phyloP scores from a whole-genome alignment of 2,329 filamentous ascomycete genomes.

The Microdochium nivale region DNA sequence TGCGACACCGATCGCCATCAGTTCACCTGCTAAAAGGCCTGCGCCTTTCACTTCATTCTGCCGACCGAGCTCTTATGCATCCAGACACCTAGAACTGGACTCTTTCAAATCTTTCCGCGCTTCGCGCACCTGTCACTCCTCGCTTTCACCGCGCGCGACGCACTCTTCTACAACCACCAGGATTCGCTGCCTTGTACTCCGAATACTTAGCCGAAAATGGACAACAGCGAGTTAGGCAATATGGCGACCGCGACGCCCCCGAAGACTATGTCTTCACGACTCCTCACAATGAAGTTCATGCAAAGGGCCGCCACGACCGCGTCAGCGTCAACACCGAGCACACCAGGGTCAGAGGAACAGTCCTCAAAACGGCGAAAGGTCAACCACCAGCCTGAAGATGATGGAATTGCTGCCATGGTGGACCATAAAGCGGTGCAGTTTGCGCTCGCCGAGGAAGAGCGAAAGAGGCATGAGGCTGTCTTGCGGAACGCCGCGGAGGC shows the following conservation, averaged over 20 bases:
- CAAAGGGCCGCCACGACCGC: slow-evolving; percentile 56
- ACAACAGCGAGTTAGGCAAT: slow-evolving; percentile 4
- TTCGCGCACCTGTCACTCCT: too few species aligned
- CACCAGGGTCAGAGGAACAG: slow-evolving; percentile 37
- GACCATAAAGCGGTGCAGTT: slow-evolving; percentile 54
- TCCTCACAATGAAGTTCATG: slow-evolving; percentile 97
- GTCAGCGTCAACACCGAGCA: slow-evolving; percentile 30
- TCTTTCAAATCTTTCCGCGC: too few species aligned
- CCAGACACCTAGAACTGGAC: too few species aligned
- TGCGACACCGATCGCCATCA: too few species aligned
- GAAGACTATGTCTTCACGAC: slow-evolving; percentile 74
- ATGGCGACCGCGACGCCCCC: slow-evolving; percentile 47
- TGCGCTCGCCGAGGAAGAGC: slow-evolving; percentile 58
- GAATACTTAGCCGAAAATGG: too few species aligned
- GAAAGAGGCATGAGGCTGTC: slow-evolving; percentile 51
- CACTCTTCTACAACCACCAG: too few species aligned
- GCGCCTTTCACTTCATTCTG: too few species aligned
- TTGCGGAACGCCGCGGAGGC: slow-evolving; percentile 52
- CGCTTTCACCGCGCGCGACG: too few species aligned
- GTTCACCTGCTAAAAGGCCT: too few species aligned
- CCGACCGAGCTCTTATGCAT: too few species aligned
- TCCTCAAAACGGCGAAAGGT: slow-evolving; percentile 57
- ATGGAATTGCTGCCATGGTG: slow-evolving; percentile 33
- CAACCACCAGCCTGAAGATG: slow-evolving; percentile 20
- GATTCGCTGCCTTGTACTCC: too few species aligned